Base-by-base conservation (phyloP, 345 rosid species). In the Aurinia saxatilis region DNA sequence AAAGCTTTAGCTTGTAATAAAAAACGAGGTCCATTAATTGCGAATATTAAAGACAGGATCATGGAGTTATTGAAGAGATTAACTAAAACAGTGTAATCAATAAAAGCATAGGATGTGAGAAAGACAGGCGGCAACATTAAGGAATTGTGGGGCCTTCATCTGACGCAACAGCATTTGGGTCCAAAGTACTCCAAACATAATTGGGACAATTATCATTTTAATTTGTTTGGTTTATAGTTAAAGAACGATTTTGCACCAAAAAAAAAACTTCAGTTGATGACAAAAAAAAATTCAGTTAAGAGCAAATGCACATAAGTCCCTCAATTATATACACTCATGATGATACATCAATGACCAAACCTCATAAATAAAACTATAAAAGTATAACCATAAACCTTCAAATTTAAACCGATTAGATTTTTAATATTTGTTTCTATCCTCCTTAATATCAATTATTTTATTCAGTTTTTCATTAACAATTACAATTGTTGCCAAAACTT, bases 101-200 rank as follows among this genome's bases (percentile, higher is more conserved):
- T 37, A 23, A 53, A 69, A 69, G 63, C 63, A 30, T 47, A 54
- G 51, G 57, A 62, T 62, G 57, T 54, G 63, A 62, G 23, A 55
- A 55, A 29, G 68, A 54, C 74, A 53, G 30, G 63, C 63, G 27
- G 62, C 73, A 46, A 61, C 63, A 53, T 53, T 37, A 60, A 36
- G 57, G 47, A 45, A 46, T 0, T 19, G 57, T 61, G 35, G 68
- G 68, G n/a, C 63, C 14, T 3, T 27, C 4, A 8, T 60, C 59
- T 50, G 72, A 59, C 25, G 12, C 30, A 23, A 42, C 61, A 34
- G 31, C 52, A 58, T 60, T 67, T 21, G 66, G 66, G 51, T 50
- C 65, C 50, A n/a, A n/a, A n/a, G n/a, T n/a, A n/a, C n/a, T n/a
- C n/a, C n/a, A 57, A 57, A 41, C 29, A 49, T 39, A 15, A 30